Evolutionary conservation across 179 eudicot species (phyloP).

Genomic region (Kewa caespitosa): DNA sequence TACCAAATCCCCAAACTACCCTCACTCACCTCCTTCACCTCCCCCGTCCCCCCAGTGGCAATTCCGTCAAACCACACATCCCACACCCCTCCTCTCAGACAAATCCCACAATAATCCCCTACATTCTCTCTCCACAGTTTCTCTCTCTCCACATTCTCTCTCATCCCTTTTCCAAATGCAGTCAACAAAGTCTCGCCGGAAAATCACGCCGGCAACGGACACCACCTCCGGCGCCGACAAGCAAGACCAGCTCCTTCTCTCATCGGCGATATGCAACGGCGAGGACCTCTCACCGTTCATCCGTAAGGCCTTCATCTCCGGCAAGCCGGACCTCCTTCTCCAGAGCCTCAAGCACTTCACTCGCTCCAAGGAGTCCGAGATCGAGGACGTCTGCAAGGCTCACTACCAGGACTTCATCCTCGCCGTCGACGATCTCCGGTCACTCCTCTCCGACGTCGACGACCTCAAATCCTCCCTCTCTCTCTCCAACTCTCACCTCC

Average conservation of each 20-base stretch:
- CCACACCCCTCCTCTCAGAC: neutral
- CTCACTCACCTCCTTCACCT: neutral
- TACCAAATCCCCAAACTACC: slow-evolving; percentile 15
- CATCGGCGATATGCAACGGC: slow-evolving; percentile 81
- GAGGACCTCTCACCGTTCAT: slow-evolving; percentile 82
- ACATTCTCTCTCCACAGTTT: slow-evolving; percentile 34
- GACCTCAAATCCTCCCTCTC: slow-evolving; percentile 70
- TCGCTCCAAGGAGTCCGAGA: slow-evolving; percentile 73
- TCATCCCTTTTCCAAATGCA: slow-evolving; percentile 33
- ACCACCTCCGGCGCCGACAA: slow-evolving; percentile 44
- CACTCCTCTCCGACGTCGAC: slow-evolving; percentile 85
- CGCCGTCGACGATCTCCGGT: slow-evolving; percentile 96
- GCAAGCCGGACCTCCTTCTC: slow-evolving; percentile 72
- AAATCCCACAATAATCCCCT: slow-evolving; percentile 9
- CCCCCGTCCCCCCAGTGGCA: slow-evolving; percentile 6
- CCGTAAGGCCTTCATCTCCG: slow-evolving; percentile 73
- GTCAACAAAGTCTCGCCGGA: slow-evolving; percentile 62
- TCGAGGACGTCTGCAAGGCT: slow-evolving; percentile 79
- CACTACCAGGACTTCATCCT: slow-evolving; percentile 95
- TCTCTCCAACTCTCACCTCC: slow-evolving; percentile 60
- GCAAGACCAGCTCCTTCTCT: slow-evolving; percentile 74
- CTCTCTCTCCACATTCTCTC: slow-evolving; percentile 4
- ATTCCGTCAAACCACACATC: slow-evolving; percentile 12
- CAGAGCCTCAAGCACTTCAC: slow-evolving; percentile 64
- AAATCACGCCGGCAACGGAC: slow-evolving; percentile 37